A percentile compares a stretch with the other conserved stretches of the same genome.
These are phyloP conservation scores for Saccharomycopsis sp. DNA, from an alignment of 805 yeast genomes.

Conservation along the genomic window DNA sequence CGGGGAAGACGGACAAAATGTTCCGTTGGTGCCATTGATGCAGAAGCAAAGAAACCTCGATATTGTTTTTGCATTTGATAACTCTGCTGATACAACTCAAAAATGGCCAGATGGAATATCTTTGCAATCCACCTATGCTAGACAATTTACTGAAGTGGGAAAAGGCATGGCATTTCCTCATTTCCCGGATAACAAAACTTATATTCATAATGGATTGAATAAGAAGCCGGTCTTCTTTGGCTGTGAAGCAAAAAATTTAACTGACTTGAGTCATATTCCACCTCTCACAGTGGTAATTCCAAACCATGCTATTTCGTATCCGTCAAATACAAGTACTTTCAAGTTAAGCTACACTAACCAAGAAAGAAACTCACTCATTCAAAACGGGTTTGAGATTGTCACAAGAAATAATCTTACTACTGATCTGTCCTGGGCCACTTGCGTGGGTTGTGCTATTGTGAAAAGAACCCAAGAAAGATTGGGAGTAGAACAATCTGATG, in stretches of 20 bases:
- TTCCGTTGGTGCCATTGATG: constrained; percentile 55
- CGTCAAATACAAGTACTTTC: constrained; percentile 67
- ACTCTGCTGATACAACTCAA: constrained; percentile 54
- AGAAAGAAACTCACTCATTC: constrained; percentile 51
- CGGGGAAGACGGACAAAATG: constrained; percentile 58
- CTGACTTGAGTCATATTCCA: constrained; percentile 47
- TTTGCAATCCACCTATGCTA: constrained; percentile 44
- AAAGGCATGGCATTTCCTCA: constrained; percentile 65
- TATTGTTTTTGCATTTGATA: constrained; percentile 55
- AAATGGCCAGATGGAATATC: constrained; percentile 66
- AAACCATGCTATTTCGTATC: constrained; percentile 56
- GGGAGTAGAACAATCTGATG: constrained; percentile 49
- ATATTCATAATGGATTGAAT: constrained; percentile 53
- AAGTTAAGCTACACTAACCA: constrained; percentile 52
- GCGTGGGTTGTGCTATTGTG: constrained; percentile 77
- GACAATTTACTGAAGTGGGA: constrained; percentile 50
- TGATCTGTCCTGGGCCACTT: constrained; percentile 61
- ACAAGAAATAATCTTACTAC: constrained; percentile 60
- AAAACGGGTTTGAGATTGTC: constrained; percentile 67
- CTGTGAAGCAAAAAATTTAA: constrained; percentile 59
- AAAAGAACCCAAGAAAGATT: constrained; percentile 70
- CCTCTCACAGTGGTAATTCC: constrained; percentile 76
- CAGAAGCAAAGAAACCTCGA: constrained; percentile 55
- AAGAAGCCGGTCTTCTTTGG: constrained; percentile 76
- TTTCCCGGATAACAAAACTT: constrained; percentile 64